phyloP scores from a whole-genome alignment of 805 yeast species.

The Saturnispora mendoncae region DNA sequence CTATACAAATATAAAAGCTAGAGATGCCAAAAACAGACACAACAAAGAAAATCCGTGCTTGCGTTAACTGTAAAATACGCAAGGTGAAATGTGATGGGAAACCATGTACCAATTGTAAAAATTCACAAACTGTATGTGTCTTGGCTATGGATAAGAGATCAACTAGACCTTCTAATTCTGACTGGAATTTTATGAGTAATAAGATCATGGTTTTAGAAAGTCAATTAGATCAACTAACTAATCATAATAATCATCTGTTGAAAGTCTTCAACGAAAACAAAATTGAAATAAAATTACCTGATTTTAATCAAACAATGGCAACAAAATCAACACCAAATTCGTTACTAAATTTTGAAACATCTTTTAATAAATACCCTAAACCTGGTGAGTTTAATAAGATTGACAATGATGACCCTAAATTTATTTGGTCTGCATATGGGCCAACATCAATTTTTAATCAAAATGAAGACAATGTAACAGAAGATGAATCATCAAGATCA shows the following conservation, averaged over 20 bases:
- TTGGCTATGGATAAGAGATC: slow-evolving; percentile 15
- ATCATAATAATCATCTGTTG: not conserved
- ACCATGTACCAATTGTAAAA: slow-evolving; percentile 20
- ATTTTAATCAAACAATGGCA: not conserved
- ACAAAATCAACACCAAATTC: too few relatives aligned
- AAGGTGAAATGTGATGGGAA: slow-evolving; percentile 19
- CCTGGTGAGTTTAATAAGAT: slow-evolving; percentile 15
- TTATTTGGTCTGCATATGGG: slow-evolving; percentile 16
- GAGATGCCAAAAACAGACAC: slow-evolving; percentile 3
- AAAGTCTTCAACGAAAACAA: not conserved
- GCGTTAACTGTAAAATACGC: slow-evolving; percentile 16
- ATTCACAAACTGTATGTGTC: slow-evolving; percentile 11
- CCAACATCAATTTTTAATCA: slow-evolving; percentile 30
- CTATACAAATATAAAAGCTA: too few relatives aligned
- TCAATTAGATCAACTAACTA: slow-evolving; percentile 1
- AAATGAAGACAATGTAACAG: slow-evolving; percentile 7
- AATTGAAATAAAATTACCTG: not conserved
- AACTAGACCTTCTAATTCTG: slow-evolving; percentile 14
- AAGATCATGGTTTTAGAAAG: slow-evolving; percentile 9
- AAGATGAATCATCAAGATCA: not conserved
- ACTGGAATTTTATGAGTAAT: slow-evolving; percentile 9
- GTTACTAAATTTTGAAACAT: too few relatives aligned
- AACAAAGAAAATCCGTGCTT: slow-evolving; percentile 12
- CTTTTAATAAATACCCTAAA: slow-evolving; percentile 13
- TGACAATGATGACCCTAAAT: slow-evolving; percentile 10